phyloP scores from a whole-genome alignment of 2,329 filamentous ascomycete genomes.

The Neonectria ditissima region DNA sequence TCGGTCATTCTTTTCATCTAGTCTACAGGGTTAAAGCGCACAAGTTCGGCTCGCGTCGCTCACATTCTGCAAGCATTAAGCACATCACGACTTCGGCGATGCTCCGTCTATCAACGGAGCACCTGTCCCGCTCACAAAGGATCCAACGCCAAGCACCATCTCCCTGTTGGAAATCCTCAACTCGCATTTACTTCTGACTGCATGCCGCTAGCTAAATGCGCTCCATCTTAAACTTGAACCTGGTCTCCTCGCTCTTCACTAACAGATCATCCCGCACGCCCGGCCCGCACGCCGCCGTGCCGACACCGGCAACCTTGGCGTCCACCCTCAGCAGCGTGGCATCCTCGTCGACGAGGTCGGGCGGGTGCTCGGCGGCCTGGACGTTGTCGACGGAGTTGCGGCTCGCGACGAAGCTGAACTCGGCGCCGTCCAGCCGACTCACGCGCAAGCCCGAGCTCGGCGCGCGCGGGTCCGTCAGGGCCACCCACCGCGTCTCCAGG shows the following conservation, averaged over 20 bases:
- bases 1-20: too few relatives aligned
- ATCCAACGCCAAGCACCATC: background rate
- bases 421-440: constrained; percentile 28
- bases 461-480: constrained; percentile 42
- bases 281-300: constrained; percentile 62
- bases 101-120: background rate
- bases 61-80: background rate
- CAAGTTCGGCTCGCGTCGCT: background rate
- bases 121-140: background rate
- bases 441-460: constrained; percentile 38
- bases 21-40: background rate
- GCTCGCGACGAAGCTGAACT: constrained; percentile 66
- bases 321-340: constrained; percentile 58
- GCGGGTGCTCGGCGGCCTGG: constrained; percentile 71
- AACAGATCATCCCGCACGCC: constrained; percentile 59
- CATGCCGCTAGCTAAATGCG: constrained; percentile 31
- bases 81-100: background rate
- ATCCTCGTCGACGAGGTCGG: constrained; percentile 67
- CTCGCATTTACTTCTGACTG: background rate
- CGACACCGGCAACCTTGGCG: constrained; percentile 61
- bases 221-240: constrained; percentile 58
- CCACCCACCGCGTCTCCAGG: constrained; percentile 69
- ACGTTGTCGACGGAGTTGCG: constrained; percentile 65
- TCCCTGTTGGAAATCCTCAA: background rate
- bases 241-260: constrained; percentile 55